phyloP scores from a whole-genome alignment of 352 stramenopile genomes.

The Phytophthora cactorum region DNA sequence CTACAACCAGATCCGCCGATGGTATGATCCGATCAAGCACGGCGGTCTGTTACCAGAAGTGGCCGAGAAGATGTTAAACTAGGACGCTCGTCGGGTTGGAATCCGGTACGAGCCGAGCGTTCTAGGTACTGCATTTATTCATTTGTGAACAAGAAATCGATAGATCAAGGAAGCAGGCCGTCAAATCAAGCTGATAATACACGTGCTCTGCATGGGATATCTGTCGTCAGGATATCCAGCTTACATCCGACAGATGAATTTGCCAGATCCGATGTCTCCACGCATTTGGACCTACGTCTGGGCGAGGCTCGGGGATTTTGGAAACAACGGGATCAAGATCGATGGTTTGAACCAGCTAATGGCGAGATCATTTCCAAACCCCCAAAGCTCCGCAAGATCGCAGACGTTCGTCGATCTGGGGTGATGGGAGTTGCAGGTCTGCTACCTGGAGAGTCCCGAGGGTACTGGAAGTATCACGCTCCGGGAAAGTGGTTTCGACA shows the following conservation, averaged over 20 bases:
- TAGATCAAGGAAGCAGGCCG: neutral
- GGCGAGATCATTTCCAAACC: neutral
- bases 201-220: slow-evolving; percentile 11
- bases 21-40: slow-evolving; percentile 6
- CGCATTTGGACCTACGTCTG: slow-evolving; percentile 12
- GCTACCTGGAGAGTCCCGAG: neutral
- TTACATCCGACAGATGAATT: slow-evolving; percentile 4
- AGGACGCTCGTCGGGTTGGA: slow-evolving; percentile 13
- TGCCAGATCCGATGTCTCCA: neutral
- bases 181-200: slow-evolving; percentile 6
- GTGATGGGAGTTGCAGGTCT: neutral
- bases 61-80: slow-evolving; percentile 15
- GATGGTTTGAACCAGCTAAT: neutral
- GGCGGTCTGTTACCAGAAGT: neutral
- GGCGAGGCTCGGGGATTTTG: neutral
- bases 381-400: neutral
- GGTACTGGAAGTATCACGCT: slow-evolving; percentile 4
- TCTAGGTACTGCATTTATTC: slow-evolving; percentile 3
- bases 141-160: neutral
- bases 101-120: slow-evolving; percentile 15
- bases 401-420: neutral
- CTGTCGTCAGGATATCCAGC: neutral
- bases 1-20: slow-evolving; percentile 3
- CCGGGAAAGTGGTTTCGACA: slow-evolving; percentile 31
- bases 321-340: neutral